Evolutionary conservation across 2,329 filamentous ascomycete species (phyloP).

Genomic region (Trichoderma pleuroti): DNA sequence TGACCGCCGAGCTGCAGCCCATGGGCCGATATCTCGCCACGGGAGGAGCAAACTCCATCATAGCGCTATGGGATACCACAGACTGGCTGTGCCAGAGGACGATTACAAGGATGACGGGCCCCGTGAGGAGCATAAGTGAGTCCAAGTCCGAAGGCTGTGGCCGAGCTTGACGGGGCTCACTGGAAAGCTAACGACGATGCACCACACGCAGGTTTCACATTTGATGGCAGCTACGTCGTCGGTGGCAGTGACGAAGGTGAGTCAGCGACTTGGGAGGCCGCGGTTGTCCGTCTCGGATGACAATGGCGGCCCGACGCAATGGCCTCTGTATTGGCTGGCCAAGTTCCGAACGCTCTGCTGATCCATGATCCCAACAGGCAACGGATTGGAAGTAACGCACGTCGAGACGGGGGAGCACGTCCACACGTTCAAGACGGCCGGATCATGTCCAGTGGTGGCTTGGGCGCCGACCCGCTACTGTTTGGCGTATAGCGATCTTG

Average conservation of each 20-base stretch:
- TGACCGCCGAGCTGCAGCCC: conserved; percentile 66
- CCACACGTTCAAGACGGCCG: conserved; percentile 65
- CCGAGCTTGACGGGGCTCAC: background rate
- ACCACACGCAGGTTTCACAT: conserved; percentile 62
- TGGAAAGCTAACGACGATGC: background rate
- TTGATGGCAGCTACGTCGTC: conserved; percentile 71
- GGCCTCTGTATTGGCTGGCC: background rate
- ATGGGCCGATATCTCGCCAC: conserved; percentile 69
- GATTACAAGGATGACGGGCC: conserved; percentile 64
- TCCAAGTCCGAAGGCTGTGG: conserved; percentile 15
- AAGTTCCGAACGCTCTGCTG: background rate
- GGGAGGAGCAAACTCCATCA: conserved; percentile 70
- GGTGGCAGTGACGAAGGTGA: conserved; percentile 70
- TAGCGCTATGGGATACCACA: conserved; percentile 73
- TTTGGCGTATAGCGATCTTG: conserved; percentile 69
- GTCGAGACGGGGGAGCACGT: conserved; percentile 71
- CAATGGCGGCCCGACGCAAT: background rate
- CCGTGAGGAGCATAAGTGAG: conserved; percentile 65
- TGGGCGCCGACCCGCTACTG: conserved; percentile 75
- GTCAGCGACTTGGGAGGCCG: conserved; percentile 17
- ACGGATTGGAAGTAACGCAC: conserved; percentile 66
- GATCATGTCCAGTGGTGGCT: conserved; percentile 62
- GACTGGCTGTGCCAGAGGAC: conserved; percentile 75
- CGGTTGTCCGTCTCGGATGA: background rate
- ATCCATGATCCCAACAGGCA: conserved; percentile 35